Conservation (phyloP, 2,329 filamentous ascomycete species). For the Hypoxylon sp. region DNA sequence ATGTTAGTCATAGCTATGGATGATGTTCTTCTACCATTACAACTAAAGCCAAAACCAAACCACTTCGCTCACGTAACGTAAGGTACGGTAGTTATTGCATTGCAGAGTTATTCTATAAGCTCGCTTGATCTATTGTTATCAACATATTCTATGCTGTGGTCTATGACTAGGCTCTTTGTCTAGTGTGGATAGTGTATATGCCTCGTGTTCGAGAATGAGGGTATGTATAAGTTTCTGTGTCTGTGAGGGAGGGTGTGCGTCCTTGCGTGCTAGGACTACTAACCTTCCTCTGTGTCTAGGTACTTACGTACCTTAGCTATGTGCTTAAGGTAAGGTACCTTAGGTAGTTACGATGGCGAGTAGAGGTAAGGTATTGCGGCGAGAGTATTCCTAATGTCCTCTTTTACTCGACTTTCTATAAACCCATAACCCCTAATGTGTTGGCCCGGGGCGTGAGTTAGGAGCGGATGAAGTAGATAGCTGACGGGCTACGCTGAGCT, state of each 20-base stretch:
- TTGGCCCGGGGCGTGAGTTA: neutral
- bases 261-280: too few relatives aligned
- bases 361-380: neutral
- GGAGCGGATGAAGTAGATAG: neutral
- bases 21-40: slow-evolving; percentile 22
- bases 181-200: neutral
- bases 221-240: neutral
- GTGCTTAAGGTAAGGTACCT: too few relatives aligned
- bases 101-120: slow-evolving; percentile 1
- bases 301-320: too few relatives aligned
- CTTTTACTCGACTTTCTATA: neutral
- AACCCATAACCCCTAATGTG: neutral
- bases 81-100: neutral
- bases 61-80: slow-evolving; percentile 15
- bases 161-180: neutral
- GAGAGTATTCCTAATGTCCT: neutral
- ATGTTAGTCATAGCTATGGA: slow-evolving; percentile 29
- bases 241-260: neutral
- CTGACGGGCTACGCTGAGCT: neutral
- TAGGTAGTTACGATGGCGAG: neutral
- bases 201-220: neutral
- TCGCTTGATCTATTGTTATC: neutral
- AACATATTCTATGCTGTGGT: neutral
- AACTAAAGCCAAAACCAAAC: neutral
- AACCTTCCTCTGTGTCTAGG: neutral